Conservation (phyloP, 192 early-diverging fungal species). For the Coemansia sp. region DNA sequence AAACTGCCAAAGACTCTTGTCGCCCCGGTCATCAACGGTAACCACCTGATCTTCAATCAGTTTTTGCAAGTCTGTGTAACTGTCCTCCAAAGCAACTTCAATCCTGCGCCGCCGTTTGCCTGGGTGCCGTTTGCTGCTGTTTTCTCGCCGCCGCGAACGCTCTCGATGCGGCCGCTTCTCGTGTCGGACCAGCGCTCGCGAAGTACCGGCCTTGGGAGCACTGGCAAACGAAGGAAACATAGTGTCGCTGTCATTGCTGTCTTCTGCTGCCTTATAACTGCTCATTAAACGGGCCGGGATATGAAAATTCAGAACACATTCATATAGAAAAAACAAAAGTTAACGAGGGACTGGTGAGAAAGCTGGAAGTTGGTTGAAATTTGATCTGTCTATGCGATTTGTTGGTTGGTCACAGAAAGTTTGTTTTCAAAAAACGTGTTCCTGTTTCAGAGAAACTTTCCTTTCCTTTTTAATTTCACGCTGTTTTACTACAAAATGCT, state of each 20-base stretch:
- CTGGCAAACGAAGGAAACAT: slow-evolving; percentile 27
- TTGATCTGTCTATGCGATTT: no score
- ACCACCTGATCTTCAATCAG: not conserved
- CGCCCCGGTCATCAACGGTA: not conserved
- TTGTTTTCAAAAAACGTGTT: no score
- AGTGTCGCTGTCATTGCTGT: slow-evolving; percentile 26
- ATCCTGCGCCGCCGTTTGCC: not conserved
- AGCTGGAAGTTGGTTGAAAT: no score
- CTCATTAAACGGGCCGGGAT: no score
- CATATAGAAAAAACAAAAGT: no score
- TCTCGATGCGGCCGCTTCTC: not conserved
- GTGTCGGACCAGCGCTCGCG: not conserved
- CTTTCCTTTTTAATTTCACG: no score
- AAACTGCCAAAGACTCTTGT: slow-evolving; percentile 8
- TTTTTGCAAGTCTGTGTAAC: not conserved
- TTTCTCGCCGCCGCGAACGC: no score
- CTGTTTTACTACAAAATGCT: no score
- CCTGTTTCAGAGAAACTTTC: no score
- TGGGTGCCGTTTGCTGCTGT: not conserved
- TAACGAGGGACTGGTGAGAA: no score
- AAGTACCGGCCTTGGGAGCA: slow-evolving; percentile 6
- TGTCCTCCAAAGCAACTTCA: not conserved
- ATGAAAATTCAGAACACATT: no score
- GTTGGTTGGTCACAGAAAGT: no score
- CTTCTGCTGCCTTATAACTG: not conserved